These are phyloP conservation scores for Kodamaea sagamina DNA, from an alignment of 805 yeast species.

Conservation along the genomic window DNA sequence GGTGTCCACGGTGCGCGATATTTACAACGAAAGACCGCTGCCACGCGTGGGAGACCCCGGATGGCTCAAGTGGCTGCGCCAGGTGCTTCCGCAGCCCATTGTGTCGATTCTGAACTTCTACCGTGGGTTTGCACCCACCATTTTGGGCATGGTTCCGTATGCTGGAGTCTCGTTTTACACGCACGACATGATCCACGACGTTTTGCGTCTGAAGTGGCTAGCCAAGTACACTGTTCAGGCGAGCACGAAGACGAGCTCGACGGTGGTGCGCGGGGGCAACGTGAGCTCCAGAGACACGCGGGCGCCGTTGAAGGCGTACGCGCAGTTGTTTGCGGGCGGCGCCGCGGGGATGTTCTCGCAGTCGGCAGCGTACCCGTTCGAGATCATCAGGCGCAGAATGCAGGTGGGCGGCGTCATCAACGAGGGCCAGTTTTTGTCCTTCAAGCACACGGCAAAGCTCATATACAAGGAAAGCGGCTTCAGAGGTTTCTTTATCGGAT, in stretches of 20 bases:
- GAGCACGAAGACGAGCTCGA: conserved; percentile 14
- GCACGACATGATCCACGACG: conserved; percentile 87
- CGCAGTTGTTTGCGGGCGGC: conserved; percentile 93
- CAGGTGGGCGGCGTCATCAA: conserved; percentile 86
- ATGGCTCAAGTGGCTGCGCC: conserved; percentile 39
- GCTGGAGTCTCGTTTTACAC: conserved; percentile 97
- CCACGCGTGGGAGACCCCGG: conserved; percentile 33
- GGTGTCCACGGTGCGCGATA: conserved; percentile 31
- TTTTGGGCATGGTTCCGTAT: conserved; percentile 94
- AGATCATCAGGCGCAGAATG: conserved; percentile 90
- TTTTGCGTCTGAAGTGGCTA: conserved; percentile 64
- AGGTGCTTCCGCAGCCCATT: conserved; percentile 31
- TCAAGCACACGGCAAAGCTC: conserved; percentile 53
- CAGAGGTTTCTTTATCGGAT: conserved; percentile 89
- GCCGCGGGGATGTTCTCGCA: conserved; percentile 94
- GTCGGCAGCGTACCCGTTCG: conserved; percentile 96
- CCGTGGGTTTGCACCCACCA: conserved; percentile 92
- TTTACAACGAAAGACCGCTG: conserved; percentile 41
- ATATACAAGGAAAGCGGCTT: conserved; percentile 76
- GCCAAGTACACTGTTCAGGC: conserved; percentile 51
- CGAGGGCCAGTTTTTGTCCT: conserved; percentile 57
- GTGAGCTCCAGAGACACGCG: conserved; percentile 44
- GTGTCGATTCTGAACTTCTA: conserved; percentile 68
- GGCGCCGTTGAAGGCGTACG: conserved; percentile 81
- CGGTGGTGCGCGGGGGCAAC: conserved; percentile 19